phyloP scores from a whole-genome alignment of 768 basidiomycete genomes.

The Heimioporus sp. region DNA sequence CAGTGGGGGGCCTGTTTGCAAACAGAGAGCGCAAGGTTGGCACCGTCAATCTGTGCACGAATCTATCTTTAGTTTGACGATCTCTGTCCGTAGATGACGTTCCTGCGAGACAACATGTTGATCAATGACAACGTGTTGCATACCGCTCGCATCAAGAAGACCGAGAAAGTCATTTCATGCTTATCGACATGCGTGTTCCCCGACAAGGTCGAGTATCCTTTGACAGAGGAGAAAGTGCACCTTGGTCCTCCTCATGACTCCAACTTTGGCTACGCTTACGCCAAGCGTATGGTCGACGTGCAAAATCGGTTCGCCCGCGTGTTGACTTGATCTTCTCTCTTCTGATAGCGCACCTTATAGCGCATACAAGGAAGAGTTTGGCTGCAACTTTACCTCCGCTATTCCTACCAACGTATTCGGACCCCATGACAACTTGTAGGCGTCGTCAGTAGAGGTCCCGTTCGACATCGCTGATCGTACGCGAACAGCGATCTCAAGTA shows the following conservation, averaged over 20 bases:
- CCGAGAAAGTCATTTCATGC: slow-evolving; percentile 86
- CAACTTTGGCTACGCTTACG: slow-evolving; percentile 97
- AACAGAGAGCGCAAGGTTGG: slow-evolving; percentile 92
- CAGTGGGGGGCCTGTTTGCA: slow-evolving; percentile 92
- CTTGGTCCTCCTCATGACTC: slow-evolving; percentile 88
- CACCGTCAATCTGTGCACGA: not conserved
- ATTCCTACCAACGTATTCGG: slow-evolving; percentile 99
- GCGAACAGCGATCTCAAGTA: slow-evolving; percentile 73
- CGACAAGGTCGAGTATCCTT: slow-evolving; percentile 89
- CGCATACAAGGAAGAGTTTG: slow-evolving; percentile 95
- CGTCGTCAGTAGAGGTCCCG: not conserved
- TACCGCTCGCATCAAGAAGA: slow-evolving; percentile 60
- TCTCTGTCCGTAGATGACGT: slow-evolving; percentile 58
- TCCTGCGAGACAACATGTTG: slow-evolving; percentile 90
- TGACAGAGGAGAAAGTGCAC: slow-evolving; percentile 92
- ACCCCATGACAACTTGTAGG: slow-evolving; percentile 89
- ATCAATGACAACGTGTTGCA: slow-evolving; percentile 96
- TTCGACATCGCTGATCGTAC: slow-evolving; percentile 4
- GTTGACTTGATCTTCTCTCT: too few relatives aligned
- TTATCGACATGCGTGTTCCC: slow-evolving; percentile 98
- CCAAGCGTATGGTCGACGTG: slow-evolving; percentile 93
- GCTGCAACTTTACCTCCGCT: slow-evolving; percentile 92
- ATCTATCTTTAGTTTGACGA: slow-evolving; percentile 1
- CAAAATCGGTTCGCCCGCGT: slow-evolving; percentile 75
- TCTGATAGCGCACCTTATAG: slow-evolving; percentile 36